Percentiles rank a stretch among this genome's conserved stretches.
These are phyloP conservation scores for Paraleonurus japonicus DNA, from an alignment of 257 asterid genomes.

Conservation along the genomic window DNA sequence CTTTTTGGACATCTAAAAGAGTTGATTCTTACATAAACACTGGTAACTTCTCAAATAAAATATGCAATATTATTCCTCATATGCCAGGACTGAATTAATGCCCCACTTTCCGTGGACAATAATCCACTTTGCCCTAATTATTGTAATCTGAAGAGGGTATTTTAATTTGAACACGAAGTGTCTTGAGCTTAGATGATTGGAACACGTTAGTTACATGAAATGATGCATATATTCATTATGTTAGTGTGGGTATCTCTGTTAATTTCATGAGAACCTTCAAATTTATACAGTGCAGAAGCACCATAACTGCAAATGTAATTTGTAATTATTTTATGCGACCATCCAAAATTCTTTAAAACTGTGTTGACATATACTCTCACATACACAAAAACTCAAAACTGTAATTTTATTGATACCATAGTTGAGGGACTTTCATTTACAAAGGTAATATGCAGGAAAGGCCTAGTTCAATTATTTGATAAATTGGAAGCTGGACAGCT, in stretches of 20 bases:
- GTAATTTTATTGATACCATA: neutral
- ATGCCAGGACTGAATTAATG: neutral
- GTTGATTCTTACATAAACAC: neutral
- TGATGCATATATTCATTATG: neutral
- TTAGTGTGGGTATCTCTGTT: neutral
- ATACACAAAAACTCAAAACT: neutral
- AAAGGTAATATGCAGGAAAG: slow-evolving; percentile 60
- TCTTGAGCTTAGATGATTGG: neutral
- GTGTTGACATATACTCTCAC: neutral
- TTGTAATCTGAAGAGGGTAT: neutral
- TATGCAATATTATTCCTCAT: neutral
- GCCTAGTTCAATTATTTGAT: slow-evolving; percentile 75
- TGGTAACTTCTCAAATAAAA: neutral
- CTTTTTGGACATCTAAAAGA: slow-evolving; percentile 10
- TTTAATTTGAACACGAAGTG: neutral
- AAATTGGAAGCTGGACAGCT: slow-evolving; percentile 68
- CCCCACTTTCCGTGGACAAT: slow-evolving; percentile 7
- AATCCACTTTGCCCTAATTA: neutral
- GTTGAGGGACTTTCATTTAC: slow-evolving; percentile 15
- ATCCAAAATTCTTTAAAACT: neutral
- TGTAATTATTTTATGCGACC: neutral
- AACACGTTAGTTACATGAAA: neutral
- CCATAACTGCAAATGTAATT: neutral
- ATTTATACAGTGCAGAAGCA: slow-evolving; percentile 1
- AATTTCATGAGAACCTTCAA: neutral